Evolutionary conservation across 2,329 filamentous ascomycete species (phyloP), one percentile per base, ranked within the genome.

Genomic region (Amesomyces nigricolor): DNA sequence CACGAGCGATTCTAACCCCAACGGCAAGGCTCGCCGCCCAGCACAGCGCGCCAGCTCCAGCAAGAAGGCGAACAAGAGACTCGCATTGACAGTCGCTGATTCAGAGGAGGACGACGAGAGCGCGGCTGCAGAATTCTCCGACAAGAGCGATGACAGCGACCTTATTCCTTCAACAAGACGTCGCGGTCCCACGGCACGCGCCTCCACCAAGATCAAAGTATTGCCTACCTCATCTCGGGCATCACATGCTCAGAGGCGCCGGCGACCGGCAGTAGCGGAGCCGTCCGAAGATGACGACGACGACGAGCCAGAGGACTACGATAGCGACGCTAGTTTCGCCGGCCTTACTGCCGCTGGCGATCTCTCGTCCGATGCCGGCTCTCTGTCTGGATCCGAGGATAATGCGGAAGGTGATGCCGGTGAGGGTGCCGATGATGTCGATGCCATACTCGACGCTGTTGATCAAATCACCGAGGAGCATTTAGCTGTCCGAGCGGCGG

Each of bases 401-500:
- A 53, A 32, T 38, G 51, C 16, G 19, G 58, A 51, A 37, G 54
- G 38, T 32, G 26, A 29, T 38, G 22, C 29, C 32, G 71, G 69
- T 32, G 66, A 75, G 61, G 58, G 64, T 44, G 66, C 68, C 2
- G 69, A 73, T n/a, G 67, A 67, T 26, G 22, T 26, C 22, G 22
- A 26, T 26, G 22, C 6, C 22, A 26, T 26, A 26, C 22, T 26
- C 6, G 22, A 26, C 22, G 22, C 22, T 26, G 22, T 26, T 5
- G 22, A 26, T 26, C 22, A 26, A 26, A 26, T 26, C 6, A 26
- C 22, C 1, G 68, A 72, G 8, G 66, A 67, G 2, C 67, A 70
- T 1, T 32, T 40, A 8, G 63, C 58, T 46, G 29, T 57, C n/a
- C 58, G 54, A 14, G 16, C 42, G 8, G 61, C 64, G 19, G 61